These are phyloP conservation scores for Solanum hybrid DNA, from an alignment of 305 asterid species.

Conservation along the genomic window DNA sequence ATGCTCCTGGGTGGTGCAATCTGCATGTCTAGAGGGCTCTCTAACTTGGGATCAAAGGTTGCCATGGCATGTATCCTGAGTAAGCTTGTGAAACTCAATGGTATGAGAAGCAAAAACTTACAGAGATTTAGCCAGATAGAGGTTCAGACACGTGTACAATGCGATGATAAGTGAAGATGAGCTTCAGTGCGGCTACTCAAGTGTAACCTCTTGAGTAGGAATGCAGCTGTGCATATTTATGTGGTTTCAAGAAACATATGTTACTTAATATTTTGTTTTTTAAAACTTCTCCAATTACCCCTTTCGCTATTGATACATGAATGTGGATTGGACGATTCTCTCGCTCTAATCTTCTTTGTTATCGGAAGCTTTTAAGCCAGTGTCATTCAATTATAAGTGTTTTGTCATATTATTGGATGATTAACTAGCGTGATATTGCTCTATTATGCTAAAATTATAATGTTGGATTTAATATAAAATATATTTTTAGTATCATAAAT, in stretches of 20 bases:
- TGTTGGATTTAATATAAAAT: not conserved
- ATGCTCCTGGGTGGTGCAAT: constrained; percentile 63
- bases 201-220: not conserved
- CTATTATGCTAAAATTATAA: not conserved
- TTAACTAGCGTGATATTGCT: not conserved
- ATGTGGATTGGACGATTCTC: not conserved
- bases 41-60: constrained; percentile 72
- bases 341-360: not conserved
- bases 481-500: not conserved
- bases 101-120: constrained; percentile 20
- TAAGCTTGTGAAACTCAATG: constrained; percentile 44
- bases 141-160: not conserved
- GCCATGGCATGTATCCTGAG: constrained; percentile 70
- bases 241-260: not conserved
- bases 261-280: not conserved
- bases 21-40: constrained; percentile 63
- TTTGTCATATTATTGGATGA: not conserved
- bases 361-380: not conserved
- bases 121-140: not conserved
- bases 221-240: not conserved
- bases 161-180: not conserved
- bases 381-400: not conserved
- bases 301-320: not conserved
- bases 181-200: not conserved
- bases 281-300: not conserved